Base-by-base conservation (phyloP, 2,329 filamentous ascomycete genomes). In the Graphiopsis chlorocephala region DNA sequence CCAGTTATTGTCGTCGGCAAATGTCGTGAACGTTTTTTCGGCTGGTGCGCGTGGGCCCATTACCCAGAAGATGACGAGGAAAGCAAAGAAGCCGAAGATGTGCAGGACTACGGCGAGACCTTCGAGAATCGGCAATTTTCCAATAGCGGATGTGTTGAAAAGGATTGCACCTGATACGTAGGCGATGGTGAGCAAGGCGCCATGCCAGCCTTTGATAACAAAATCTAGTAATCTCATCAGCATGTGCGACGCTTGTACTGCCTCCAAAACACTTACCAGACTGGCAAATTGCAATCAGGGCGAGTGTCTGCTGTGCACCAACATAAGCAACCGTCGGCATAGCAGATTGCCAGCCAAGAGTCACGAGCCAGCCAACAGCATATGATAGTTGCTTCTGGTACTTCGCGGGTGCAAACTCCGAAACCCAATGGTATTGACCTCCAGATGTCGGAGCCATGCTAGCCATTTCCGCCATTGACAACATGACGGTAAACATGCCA, bases 401-500 rank as follows among this genome's bases (percentile, higher is more conserved):
- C 25, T 26, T 50, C 47, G 17, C 20, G 7, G 20, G 47, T 4
- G 17, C 47, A 14, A 50, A 50, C 11, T 50, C 47, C 7, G 20
- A 26, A 15, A 50, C 47, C 59, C 59, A 61, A 48, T 65, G 55
- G 66, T 86, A 86, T 68, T 87, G 84, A 1, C 85, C 85, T 25
- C 85, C 84, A 7, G 81, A 80, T 0, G 83, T 87, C 0, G 85
- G 85, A 2, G 84, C 83, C 78, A 84, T 84, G 5, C 80, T 82
- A 1, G 80, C 81, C 77, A 84, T 81, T 67, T 84, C 82, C 7
- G 81, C 80, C 75, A n/a, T n/a, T n/a, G n/a, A n/a, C n/a, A n/a
- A n/a, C n/a, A n/a, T n/a, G 2, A 62, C 58, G 31, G 53, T 50
- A n/a, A 60, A 35, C 50, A 63, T 63, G 33, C 33, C 33, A n/a